These are phyloP conservation scores for Xylaria cubensis DNA, from an alignment of 495 filamentous ascomycete species.

Conservation along the genomic window DNA sequence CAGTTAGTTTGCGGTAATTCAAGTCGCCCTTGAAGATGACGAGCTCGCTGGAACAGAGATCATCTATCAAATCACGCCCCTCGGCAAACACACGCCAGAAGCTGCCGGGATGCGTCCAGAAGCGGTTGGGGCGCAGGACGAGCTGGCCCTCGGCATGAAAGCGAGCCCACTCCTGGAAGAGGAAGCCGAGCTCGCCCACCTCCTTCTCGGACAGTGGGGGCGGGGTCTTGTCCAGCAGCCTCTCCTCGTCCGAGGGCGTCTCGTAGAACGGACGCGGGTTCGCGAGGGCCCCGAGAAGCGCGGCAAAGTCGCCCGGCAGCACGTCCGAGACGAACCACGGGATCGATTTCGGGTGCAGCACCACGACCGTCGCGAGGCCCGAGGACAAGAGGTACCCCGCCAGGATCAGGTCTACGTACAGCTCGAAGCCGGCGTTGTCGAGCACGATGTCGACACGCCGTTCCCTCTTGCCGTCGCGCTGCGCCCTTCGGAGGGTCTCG, in stretches of 20 bases:
- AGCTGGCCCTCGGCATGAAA: slow-evolving; percentile 84
- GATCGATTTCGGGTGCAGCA: slow-evolving; percentile 92
- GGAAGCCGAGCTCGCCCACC: slow-evolving; percentile 67
- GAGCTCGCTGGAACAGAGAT: slow-evolving; percentile 84
- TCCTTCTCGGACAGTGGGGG: slow-evolving; percentile 70
- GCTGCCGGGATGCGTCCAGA: slow-evolving; percentile 86
- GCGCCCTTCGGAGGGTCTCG: slow-evolving; percentile 67
- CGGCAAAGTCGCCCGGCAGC: slow-evolving; percentile 79
- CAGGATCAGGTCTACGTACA: slow-evolving; percentile 91
- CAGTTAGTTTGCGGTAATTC: slow-evolving; percentile 91
- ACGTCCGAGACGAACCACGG: slow-evolving; percentile 99
- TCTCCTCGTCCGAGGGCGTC: slow-evolving; percentile 70
- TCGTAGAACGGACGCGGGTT: slow-evolving; percentile 78
- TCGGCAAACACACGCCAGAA: slow-evolving; percentile 83
- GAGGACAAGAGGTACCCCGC: slow-evolving; percentile 85
- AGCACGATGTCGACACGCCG: slow-evolving; percentile 89
- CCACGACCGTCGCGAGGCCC: slow-evolving; percentile 80
- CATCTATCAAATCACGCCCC: slow-evolving; percentile 71
- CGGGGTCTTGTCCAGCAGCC: slow-evolving; percentile 59
- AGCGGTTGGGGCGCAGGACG: slow-evolving; percentile 76
- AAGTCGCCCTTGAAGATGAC: slow-evolving; percentile 97
- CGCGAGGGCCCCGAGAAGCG: slow-evolving; percentile 77
- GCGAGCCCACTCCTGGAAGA: slow-evolving; percentile 80
- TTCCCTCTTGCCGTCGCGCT: slow-evolving; percentile 61
- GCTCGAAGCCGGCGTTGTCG: slow-evolving; percentile 95